phyloP scores from a whole-genome alignment of 2,329 filamentous ascomycete species.

The Mycogone perniciosa region DNA sequence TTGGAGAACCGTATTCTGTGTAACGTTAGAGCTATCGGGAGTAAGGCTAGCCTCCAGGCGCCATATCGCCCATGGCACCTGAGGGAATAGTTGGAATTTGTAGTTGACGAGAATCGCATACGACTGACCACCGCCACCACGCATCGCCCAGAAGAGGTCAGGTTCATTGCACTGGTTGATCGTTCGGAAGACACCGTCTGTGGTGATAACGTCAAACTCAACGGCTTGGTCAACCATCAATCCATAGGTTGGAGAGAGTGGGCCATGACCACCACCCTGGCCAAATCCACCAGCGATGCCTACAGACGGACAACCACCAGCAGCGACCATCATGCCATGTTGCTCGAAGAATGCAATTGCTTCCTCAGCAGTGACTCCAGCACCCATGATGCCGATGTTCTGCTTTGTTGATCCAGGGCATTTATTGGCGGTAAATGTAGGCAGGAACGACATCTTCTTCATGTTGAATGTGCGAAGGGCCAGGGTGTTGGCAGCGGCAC shows the following conservation, averaged over 20 bases:
- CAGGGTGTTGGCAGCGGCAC: slow-evolving; percentile 30
- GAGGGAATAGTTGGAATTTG: slow-evolving; percentile 36
- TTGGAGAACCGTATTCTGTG: slow-evolving; percentile 41
- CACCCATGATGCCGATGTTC: slow-evolving; percentile 26
- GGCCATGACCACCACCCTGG: slow-evolving; percentile 54
- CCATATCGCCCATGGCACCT: slow-evolving; percentile 44
- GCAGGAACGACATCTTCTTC: slow-evolving; percentile 33
- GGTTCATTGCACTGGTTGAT: slow-evolving; percentile 38
- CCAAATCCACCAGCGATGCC: slow-evolving; percentile 54
- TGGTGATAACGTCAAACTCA: slow-evolving; percentile 46
- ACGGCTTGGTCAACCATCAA: slow-evolving; percentile 55
- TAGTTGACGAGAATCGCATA: slow-evolving; percentile 43
- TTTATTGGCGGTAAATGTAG: slow-evolving; percentile 23
- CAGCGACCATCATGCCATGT: slow-evolving; percentile 43
- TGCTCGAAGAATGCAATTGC: slow-evolving; percentile 37
- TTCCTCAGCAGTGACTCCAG: slow-evolving; percentile 47
- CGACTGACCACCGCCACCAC: slow-evolving; percentile 42
- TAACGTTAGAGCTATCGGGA: slow-evolving; percentile 29
- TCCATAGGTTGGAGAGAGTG: slow-evolving; percentile 47
- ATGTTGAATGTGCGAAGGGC: slow-evolving; percentile 33
- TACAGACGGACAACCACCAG: slow-evolving; percentile 49
- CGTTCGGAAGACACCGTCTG: slow-evolving; percentile 35
- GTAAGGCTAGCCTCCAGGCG: slow-evolving; percentile 40
- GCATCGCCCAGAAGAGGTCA: slow-evolving; percentile 55
- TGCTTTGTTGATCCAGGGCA: not conserved